phyloP scores from a whole-genome alignment of 73 alveolate genomes.

The Vitrella brassicaformis region DNA sequence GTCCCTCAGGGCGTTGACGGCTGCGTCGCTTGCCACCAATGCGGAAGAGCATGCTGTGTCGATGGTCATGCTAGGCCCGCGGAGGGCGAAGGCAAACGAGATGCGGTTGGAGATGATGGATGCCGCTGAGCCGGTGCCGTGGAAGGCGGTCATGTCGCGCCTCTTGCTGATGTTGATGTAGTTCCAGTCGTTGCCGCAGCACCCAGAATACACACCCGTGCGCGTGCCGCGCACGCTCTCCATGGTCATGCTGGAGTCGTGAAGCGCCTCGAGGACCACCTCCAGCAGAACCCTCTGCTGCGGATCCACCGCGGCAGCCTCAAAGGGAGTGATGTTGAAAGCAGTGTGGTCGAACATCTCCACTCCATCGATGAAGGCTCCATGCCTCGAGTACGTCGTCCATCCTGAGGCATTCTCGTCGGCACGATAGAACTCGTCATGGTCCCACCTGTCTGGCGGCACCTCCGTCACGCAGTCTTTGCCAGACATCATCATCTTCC shows the following conservation, averaged over 20 bases:
- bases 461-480: background rate
- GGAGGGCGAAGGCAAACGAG: background rate
- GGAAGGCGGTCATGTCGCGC: background rate
- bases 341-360: background rate
- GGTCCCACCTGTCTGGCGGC: background rate
- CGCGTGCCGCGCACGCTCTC: background rate
- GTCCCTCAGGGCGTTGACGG: background rate
- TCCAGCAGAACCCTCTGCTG: conserved; percentile 30
- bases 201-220: background rate
- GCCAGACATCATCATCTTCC: background rate
- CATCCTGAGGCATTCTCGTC: background rate
- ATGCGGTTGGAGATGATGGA: background rate
- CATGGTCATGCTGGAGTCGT: conserved; percentile 7
- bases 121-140: background rate
- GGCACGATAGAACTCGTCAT: background rate
- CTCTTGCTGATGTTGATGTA: background rate
- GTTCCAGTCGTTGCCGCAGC: background rate
- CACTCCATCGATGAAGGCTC: background rate
- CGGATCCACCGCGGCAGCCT: conserved; percentile 19
- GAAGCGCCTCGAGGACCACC: conserved; percentile 22
- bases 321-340: background rate
- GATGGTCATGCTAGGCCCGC: background rate
- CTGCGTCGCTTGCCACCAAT: background rate
- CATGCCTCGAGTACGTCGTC: background rate
- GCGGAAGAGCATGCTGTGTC: background rate